These are phyloP conservation scores for Akanthomyces muscarius DNA, from an alignment of 2,329 filamentous ascomycete genomes.

Conservation along the genomic window DNA sequence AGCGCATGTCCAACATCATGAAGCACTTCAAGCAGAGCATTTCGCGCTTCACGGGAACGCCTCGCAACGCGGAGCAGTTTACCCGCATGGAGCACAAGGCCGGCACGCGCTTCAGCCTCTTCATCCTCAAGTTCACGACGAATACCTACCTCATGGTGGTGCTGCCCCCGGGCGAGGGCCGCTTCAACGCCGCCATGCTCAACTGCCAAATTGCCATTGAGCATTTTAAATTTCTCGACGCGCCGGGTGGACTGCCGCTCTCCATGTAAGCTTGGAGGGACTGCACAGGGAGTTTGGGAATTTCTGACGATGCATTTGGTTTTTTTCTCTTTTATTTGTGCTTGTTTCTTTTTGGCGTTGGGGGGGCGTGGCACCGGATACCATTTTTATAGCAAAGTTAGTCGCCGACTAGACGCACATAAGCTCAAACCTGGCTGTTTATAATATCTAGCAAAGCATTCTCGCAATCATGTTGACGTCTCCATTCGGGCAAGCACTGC, in stretches of 20 bases:
- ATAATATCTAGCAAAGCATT: not conserved
- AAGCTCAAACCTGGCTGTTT: not conserved
- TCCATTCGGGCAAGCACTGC: not conserved
- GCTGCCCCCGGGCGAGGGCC: conserved; percentile 83
- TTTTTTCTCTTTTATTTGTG: too few species aligned
- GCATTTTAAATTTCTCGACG: conserved; percentile 69
- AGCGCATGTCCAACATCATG: conserved; percentile 92
- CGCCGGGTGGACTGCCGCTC: conserved; percentile 29
- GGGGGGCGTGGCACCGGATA: conserved; percentile 5
- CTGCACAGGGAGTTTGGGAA: too few species aligned
- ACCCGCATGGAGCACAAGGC: conserved; percentile 78
- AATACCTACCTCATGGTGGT: conserved; percentile 96
- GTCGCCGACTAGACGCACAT: not conserved
- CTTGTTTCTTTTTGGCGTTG: conserved; percentile 9
- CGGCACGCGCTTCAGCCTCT: conserved; percentile 77
- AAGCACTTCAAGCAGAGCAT: conserved; percentile 94
- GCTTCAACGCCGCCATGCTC: conserved; percentile 84
- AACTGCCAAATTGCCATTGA: conserved; percentile 85
- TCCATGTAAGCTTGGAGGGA: not conserved
- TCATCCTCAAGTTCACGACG: conserved; percentile 91
- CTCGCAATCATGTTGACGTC: not conserved
- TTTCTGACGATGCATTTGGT: too few species aligned
- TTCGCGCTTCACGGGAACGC: conserved; percentile 71
- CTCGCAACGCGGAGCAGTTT: conserved; percentile 78
- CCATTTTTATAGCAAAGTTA: conserved; percentile 11